These are phyloP conservation scores for Pseudoturritis turrita DNA, from an alignment of 345 rosid species.

Conservation along the genomic window DNA sequence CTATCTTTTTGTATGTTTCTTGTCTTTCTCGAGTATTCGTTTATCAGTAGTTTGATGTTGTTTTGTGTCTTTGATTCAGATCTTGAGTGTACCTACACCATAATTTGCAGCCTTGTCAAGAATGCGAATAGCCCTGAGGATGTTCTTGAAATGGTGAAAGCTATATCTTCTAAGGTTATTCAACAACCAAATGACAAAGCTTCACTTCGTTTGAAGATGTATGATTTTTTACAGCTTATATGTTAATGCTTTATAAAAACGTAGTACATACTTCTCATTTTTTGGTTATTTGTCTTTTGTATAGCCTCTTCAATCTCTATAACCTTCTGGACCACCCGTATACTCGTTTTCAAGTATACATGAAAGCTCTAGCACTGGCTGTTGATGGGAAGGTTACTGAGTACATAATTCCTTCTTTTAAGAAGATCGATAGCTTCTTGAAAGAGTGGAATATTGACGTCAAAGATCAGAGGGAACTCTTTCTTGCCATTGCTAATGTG, in stretches of 20 bases:
- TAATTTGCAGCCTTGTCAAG: conserved; percentile 82
- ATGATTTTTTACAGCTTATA: conserved; percentile 2
- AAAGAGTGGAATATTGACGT: conserved; percentile 89
- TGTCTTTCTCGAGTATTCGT: background rate
- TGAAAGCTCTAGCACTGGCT: conserved; percentile 71
- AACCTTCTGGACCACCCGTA: conserved; percentile 66
- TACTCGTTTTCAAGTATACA: conserved; percentile 72
- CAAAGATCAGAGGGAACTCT: conserved; percentile 82
- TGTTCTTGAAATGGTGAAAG: conserved; percentile 71
- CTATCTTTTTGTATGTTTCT: background rate
- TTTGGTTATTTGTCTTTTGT: conserved; percentile 9
- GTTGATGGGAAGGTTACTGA: conserved; percentile 76
- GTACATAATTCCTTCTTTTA: conserved; percentile 62
- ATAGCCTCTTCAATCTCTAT: conserved; percentile 91
- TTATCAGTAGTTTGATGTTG: background rate
- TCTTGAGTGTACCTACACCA: conserved; percentile 92
- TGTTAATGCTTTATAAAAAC: background rate
- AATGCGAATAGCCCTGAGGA: conserved; percentile 56
- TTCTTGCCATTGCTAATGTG: conserved; percentile 61
- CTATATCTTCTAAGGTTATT: conserved; percentile 61
- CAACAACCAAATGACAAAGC: conserved; percentile 90
- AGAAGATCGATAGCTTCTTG: conserved; percentile 77
- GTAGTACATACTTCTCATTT: conserved; percentile 2
- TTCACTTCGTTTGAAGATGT: conserved; percentile 87
- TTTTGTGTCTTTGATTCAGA: conserved; percentile 39